Percentiles rank a stretch among this genome's conserved stretches.
Evolutionary conservation across 2,329 filamentous ascomycete genomes (phyloP).

Genomic region (Torrubiella hemipterigena): DNA sequence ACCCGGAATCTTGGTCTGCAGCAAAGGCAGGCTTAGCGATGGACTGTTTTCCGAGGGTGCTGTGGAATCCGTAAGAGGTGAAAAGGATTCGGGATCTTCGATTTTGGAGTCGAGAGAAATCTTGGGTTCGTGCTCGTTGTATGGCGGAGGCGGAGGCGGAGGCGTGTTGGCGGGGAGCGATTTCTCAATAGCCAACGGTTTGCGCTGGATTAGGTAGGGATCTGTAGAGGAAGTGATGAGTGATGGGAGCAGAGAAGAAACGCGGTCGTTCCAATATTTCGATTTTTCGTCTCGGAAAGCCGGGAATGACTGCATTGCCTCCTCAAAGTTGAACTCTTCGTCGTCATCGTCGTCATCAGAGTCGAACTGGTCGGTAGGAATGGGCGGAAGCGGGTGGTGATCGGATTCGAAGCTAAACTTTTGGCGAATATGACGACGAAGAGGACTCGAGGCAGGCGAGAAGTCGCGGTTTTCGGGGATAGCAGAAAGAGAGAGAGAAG

Average conservation of each 20-base stretch:
- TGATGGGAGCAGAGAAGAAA: conserved; percentile 23
- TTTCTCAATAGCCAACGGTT: conserved; percentile 10
- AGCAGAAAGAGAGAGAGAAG: conserved; percentile 22
- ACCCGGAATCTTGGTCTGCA: conserved; percentile 3
- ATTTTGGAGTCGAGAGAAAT: not conserved
- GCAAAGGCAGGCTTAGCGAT: conserved; percentile 3
- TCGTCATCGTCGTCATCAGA: conserved; percentile 2
- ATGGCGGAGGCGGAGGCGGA: conserved; percentile 11
- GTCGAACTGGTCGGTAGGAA: conserved; percentile 1
- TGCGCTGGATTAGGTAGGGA: conserved; percentile 13
- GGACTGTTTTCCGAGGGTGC: not conserved
- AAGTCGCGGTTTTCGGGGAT: conserved; percentile 11
- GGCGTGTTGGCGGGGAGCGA: conserved; percentile 11
- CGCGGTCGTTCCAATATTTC: conserved; percentile 21
- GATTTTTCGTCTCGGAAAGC: conserved; percentile 15
- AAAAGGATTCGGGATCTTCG: not conserved
- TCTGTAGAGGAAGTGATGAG: conserved; percentile 23
- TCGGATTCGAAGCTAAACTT: no score
- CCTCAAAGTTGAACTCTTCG: not conserved
- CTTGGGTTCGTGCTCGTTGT: conserved; percentile 5
- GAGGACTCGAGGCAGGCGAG: not conserved
- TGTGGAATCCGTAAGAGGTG: no score
- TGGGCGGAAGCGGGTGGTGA: not conserved
- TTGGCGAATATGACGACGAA: no score
- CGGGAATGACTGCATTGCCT: not conserved